Conservation (phyloP, 73 alveolate species). For the Paramecium caudatum region DNA sequence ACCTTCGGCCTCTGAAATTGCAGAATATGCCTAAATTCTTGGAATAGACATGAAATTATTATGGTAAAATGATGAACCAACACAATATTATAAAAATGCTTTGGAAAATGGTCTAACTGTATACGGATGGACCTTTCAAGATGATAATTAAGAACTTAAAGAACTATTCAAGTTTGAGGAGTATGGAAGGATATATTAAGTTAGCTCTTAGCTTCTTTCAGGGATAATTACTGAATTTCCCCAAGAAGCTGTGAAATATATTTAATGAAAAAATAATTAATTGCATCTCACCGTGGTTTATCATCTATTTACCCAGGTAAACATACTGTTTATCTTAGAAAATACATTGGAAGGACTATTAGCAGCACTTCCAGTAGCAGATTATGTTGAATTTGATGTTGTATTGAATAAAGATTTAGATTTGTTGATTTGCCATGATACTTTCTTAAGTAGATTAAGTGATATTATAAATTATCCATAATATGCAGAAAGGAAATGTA, state of each 20-base stretch:
- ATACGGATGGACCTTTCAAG: constrained; percentile 20
- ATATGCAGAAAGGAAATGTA: not conserved
- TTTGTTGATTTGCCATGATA: not conserved
- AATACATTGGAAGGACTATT: not conserved
- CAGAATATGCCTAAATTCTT: not conserved
- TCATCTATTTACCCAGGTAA: not conserved
- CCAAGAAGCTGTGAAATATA: not conserved
- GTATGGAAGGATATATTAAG: too few species aligned
- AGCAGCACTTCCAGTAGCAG: not conserved
- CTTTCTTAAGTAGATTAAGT: not conserved
- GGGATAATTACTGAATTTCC: constrained; percentile 26
- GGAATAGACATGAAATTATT: not conserved
- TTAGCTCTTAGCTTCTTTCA: too few species aligned
- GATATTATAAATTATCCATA: not conserved
- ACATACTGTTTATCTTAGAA: not conserved
- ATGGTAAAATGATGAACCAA: not conserved
- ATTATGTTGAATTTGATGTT: constrained; percentile 1
- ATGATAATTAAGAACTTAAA: not conserved
- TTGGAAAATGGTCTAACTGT: not conserved
- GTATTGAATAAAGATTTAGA: not conserved
- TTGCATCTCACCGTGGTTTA: not conserved
- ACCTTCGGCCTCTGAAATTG: not conserved
- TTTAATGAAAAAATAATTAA: too few species aligned
- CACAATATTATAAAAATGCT: not conserved
- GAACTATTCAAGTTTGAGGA: not conserved